Conservation (phyloP, 129 eudicot species). For the Logfia minima region DNA sequence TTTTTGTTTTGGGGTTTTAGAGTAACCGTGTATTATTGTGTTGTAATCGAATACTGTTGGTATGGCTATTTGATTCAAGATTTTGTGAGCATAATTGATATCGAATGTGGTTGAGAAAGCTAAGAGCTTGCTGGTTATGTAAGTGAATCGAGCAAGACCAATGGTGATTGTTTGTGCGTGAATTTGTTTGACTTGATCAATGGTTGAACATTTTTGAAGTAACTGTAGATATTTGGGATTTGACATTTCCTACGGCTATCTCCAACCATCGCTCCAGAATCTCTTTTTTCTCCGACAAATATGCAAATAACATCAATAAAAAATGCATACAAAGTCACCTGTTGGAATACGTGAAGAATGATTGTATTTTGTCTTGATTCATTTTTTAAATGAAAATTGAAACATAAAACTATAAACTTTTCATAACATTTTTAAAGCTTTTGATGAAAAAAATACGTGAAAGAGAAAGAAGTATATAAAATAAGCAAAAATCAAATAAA, state of each 20-base stretch:
- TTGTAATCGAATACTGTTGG: constrained; percentile 43
- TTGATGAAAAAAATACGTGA: no score
- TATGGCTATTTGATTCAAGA: constrained; percentile 25
- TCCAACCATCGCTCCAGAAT: not conserved
- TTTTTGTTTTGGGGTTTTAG: constrained; percentile 36
- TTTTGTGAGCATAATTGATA: constrained; percentile 24
- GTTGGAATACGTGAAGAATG: no score
- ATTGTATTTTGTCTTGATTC: no score
- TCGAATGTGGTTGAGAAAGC: constrained; percentile 31
- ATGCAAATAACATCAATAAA: no score
- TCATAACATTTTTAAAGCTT: no score
- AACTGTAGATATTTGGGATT: constrained; percentile 35
- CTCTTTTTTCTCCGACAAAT: not conserved
- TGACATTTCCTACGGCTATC: not conserved
- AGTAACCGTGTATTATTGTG: constrained; percentile 37
- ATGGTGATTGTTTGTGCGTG: constrained; percentile 40
- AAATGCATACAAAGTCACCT: no score
- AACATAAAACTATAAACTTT: no score
- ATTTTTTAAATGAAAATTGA: no score
- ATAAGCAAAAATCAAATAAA: no score
- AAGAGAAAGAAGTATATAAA: no score
- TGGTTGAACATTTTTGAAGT: constrained; percentile 38
- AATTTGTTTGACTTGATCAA: constrained; percentile 42
- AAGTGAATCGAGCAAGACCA: constrained; percentile 41
- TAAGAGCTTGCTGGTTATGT: constrained; percentile 43